A percentile compares a stretch with the other conserved stretches of the same genome.
phyloP scores from a whole-genome alignment of 192 early-diverging fungal genomes.

The Umbelopsis isabellina region DNA sequence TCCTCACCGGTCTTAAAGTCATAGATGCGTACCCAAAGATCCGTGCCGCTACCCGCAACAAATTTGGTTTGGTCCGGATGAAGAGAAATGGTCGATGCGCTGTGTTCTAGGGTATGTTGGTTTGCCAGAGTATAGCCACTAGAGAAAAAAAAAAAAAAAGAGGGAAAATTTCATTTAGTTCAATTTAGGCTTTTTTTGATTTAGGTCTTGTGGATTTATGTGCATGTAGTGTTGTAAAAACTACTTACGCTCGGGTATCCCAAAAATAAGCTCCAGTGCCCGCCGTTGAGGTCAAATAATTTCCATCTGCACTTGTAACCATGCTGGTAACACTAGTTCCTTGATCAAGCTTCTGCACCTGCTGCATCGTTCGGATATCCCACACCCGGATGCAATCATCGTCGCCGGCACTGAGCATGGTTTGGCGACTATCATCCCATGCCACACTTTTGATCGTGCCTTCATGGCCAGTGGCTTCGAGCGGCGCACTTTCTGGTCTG shows the following conservation, averaged over 20 bases:
- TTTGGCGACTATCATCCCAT: constrained; percentile 60
- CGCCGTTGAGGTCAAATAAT: constrained; percentile 76
- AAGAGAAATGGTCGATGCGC: constrained; percentile 79
- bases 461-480: constrained; percentile 55
- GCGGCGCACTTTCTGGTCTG: constrained; percentile 46
- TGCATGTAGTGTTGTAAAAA: background rate
- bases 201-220: too few relatives aligned
- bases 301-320: constrained; percentile 73
- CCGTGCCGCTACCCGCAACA: constrained; percentile 78
- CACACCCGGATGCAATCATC: constrained; percentile 64
- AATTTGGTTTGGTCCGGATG: constrained; percentile 80
- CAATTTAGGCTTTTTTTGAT: too few relatives aligned
- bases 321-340: constrained; percentile 71
- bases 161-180: background rate
- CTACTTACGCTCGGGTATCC: constrained; percentile 66
- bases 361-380: constrained; percentile 71
- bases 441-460: constrained; percentile 65
- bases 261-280: constrained; percentile 77
- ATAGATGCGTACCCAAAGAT: constrained; percentile 85
- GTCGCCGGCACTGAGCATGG: constrained; percentile 65
- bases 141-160: background rate
- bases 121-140: constrained; percentile 15
- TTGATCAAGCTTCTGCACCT: constrained; percentile 65
- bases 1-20: constrained; percentile 80
- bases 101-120: constrained; percentile 45